Evolutionary conservation across 441 rosid genomes (phyloP), one percentile per base, ranked within the genome.

Genomic region (Mallotus japonicus): DNA sequence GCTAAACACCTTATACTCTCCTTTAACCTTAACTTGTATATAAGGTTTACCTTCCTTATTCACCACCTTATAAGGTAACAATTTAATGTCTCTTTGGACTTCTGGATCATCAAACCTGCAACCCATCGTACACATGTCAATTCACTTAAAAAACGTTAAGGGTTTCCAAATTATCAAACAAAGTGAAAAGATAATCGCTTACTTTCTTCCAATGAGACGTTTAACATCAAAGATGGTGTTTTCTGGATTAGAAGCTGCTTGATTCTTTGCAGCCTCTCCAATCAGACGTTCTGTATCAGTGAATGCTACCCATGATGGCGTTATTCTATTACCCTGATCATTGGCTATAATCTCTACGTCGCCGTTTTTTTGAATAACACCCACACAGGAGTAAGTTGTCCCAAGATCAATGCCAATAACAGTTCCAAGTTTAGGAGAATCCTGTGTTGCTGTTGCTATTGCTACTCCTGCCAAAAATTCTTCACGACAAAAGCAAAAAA

Each of bases 291-390:
- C 40, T 3, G 40, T 37, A 6, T 37, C 40, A 5, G 40, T 37
- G 40, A 37, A 37, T 5, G 40, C 40, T 6, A 37, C 40, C 40
- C 40, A 37, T 37, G 40, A 37, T 14, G 92, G 90, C 53, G 90
- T 88, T 58, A 88, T 85, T 73, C 92, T 80, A 79, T 86, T 86
- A 3, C 90, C 92, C 61, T 86, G 89, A 83, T 88, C 88, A 78
- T 88, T 88, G 50, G 92, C 90, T 80, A 88, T 78, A 59, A 86
- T 84, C 75, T 88, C 90, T 37, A 85, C 81, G 40, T 75, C 77
- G 12, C 86, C 84, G 55, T 84, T 79, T 62, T 84, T 79, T 62
- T 74, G 75, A 64, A 80, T 79, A n/a, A 86, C 83, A 8, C 83
- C 92, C 40, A 88, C 89, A 55, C 90, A 85, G 6, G 92, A 86